These are phyloP conservation scores for Phytophthora citrophthora DNA, from an alignment of 352 stramenopile genomes.

Conservation along the genomic window DNA sequence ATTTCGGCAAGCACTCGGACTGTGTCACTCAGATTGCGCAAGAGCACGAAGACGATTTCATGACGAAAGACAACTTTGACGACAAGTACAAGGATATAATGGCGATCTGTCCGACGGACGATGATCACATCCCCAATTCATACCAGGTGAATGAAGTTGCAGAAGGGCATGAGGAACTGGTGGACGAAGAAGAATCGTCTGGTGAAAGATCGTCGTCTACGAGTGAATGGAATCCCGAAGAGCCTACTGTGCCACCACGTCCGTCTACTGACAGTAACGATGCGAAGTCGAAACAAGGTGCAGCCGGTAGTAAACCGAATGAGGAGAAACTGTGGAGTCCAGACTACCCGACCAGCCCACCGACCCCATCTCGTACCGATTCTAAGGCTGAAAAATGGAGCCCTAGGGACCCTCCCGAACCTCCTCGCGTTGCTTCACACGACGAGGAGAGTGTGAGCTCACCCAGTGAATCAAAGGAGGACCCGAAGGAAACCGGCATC, in stretches of 20 bases:
- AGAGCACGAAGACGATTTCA: constrained; percentile 16
- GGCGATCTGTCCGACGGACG: constrained; percentile 12
- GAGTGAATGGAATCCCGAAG: constrained; percentile 15
- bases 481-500: too few relatives aligned
- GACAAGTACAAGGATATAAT: constrained; percentile 24
- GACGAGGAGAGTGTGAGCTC: too few relatives aligned
- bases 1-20: constrained; percentile 23
- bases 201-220: constrained; percentile 6
- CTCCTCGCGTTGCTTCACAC: neutral
- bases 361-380: constrained; percentile 1
- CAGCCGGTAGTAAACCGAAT: neutral
- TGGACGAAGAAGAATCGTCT: neutral
- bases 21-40: constrained; percentile 14
- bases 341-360: constrained; percentile 12
- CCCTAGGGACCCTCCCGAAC: constrained; percentile 10
- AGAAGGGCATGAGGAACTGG: constrained; percentile 7
- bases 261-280: neutral
- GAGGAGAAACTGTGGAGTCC: constrained; percentile 19
- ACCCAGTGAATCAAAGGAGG: too few relatives aligned
- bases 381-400: neutral
- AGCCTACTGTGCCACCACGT: constrained; percentile 9
- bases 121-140: constrained; percentile 12
- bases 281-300: neutral
- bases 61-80: constrained; percentile 28
- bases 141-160: constrained; percentile 19